Conservation (phyloP, 176 grass and related monocot genomes). For the Paspalum notatum region DNA sequence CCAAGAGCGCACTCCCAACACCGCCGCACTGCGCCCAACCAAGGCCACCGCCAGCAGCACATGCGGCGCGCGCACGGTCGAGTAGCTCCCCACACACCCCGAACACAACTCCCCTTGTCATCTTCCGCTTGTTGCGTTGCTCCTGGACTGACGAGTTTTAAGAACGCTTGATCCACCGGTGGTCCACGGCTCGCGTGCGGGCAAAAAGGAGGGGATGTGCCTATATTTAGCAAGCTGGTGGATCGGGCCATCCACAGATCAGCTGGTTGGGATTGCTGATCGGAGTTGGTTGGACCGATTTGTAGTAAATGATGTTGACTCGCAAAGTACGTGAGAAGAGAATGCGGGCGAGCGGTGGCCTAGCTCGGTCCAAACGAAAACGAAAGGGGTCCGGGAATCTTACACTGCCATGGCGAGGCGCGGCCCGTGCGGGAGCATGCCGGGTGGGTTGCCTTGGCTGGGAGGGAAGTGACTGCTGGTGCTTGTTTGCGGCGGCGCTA, state of each 20-base stretch:
- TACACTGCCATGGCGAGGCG: neutral
- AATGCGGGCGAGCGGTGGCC: neutral
- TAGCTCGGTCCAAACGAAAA: neutral
- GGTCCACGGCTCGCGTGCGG: constrained; percentile 27
- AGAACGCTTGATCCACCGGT: constrained; percentile 29
- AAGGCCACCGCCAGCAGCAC: constrained; percentile 10
- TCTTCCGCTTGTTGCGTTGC: constrained; percentile 16
- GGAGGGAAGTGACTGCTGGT: neutral
- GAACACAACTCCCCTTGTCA: constrained; percentile 18
- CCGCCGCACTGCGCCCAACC: neutral
- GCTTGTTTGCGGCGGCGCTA: no score
- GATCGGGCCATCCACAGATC: neutral
- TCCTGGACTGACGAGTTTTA: constrained; percentile 7
- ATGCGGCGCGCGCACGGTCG: constrained; percentile 6
- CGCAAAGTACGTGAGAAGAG: neutral
- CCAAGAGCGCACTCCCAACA: neutral
- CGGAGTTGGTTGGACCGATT: constrained; percentile 10
- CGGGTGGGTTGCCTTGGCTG: neutral
- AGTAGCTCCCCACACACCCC: neutral
- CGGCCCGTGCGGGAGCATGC: neutral
- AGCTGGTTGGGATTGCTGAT: neutral
- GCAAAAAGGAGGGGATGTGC: no score
- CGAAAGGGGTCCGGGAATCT: neutral
- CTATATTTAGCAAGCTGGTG: constrained; percentile 25
- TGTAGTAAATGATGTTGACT: no score